phyloP scores from a whole-genome alignment of 257 asterid genomes.

The Gynochthodes officinalis region DNA sequence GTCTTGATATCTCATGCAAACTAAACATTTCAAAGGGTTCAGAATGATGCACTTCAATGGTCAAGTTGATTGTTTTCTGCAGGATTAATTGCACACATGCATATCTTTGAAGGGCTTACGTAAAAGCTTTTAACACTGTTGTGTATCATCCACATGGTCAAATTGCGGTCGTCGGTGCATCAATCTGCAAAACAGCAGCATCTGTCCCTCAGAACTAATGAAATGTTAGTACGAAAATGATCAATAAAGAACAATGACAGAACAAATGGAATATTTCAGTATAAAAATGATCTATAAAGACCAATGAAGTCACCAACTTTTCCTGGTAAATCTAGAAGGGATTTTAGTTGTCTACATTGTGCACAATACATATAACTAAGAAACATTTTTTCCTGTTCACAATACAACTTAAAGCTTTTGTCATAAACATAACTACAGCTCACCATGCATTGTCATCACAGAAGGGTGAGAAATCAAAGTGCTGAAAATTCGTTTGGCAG shows the following conservation, averaged over 20 bases:
- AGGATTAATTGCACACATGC: neutral
- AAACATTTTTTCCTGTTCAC: neutral
- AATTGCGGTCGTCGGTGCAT: neutral
- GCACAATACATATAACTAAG: neutral
- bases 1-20: neutral
- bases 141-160: neutral
- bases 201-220: no score
- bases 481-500: conserved; percentile 16
- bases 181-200: no score
- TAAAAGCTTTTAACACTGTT: neutral
- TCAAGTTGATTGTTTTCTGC: neutral
- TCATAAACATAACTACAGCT: conserved; percentile 7
- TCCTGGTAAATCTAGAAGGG: no score
- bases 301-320: neutral
- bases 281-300: neutral
- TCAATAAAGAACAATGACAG: no score
- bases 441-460: conserved; percentile 3
- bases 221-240: no score
- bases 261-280: no score
- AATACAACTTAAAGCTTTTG: neutral
- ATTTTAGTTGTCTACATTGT: neutral
- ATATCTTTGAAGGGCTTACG: neutral
- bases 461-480: neutral
- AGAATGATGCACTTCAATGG: neutral
- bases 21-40: neutral